Evolutionary conservation across 2,329 filamentous ascomycete species (phyloP).

Genomic region (Fusarium metavorans): DNA sequence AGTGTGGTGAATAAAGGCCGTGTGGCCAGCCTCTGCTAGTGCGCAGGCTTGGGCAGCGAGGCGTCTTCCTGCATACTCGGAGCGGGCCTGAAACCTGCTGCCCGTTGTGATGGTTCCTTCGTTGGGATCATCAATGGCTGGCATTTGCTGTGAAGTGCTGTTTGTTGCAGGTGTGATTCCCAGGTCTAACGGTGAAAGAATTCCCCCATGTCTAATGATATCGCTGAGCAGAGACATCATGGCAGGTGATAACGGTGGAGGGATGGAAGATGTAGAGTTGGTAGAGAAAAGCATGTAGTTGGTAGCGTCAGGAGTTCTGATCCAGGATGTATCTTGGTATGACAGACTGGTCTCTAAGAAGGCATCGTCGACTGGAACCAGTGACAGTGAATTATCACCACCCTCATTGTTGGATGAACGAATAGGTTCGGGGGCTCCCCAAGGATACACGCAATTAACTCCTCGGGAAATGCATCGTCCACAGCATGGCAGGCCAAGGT

Average conservation of each 20-base stretch:
- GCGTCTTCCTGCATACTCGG: conserved; percentile 15
- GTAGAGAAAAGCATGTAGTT: neutral
- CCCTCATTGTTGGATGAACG: neutral
- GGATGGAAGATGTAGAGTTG: neutral
- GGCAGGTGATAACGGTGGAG: neutral
- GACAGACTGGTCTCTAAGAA: neutral
- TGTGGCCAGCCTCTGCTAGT: conserved; percentile 9
- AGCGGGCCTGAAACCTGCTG: conserved; percentile 7
- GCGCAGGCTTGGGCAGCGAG: conserved; percentile 1
- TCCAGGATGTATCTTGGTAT: neutral
- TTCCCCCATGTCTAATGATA: neutral
- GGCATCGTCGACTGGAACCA: neutral
- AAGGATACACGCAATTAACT: conserved; percentile 12
- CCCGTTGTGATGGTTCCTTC: conserved; percentile 1
- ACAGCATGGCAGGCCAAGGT: conserved; percentile 14
- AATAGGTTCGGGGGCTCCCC: neutral
- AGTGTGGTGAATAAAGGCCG: conserved; percentile 12
- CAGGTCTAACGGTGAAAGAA: neutral
- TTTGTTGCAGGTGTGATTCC: neutral
- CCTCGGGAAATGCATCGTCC: conserved; percentile 9
- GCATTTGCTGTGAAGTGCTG: neutral
- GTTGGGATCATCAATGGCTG: neutral
- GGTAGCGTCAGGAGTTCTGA: neutral
- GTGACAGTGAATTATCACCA: neutral
- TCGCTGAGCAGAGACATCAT: conserved; percentile 9